Conservation (phyloP, 768 basidiomycete genomes). For the Psilocybe azurescens region DNA sequence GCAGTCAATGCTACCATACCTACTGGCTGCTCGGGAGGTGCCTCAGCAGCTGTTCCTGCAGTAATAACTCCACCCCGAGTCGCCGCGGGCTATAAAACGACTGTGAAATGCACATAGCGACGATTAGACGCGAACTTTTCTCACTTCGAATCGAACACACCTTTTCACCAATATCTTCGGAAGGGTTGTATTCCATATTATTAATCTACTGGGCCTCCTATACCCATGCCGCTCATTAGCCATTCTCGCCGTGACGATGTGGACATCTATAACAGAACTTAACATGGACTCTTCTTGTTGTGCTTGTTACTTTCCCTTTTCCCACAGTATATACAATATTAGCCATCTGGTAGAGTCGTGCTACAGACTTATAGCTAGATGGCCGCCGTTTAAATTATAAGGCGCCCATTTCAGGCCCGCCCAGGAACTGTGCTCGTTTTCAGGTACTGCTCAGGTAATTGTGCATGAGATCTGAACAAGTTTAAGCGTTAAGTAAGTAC, state of each 20-base stretch:
- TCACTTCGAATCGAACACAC: no score
- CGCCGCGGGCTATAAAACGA: constrained; percentile 15
- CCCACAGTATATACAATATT: background rate
- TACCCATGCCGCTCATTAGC: background rate
- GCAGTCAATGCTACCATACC: constrained; percentile 40
- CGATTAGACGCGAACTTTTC: background rate
- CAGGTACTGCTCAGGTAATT: background rate
- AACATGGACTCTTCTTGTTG: background rate
- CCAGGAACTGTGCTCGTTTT: background rate
- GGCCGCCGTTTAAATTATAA: background rate
- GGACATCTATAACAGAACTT: background rate
- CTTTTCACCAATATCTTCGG: background rate
- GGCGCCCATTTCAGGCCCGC: background rate
- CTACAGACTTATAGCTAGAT: background rate
- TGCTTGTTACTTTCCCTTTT: background rate
- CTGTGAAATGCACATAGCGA: background rate
- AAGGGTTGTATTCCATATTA: background rate
- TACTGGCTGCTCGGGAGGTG: constrained; percentile 26
- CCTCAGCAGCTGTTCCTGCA: constrained; percentile 20
- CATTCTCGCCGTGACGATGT: background rate
- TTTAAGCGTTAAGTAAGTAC: background rate
- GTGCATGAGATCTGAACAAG: background rate
- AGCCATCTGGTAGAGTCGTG: background rate
- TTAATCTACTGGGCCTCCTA: background rate
- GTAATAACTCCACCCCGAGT: constrained; percentile 21